Conservation (phyloP, 345 rosid species). For the Arabidopsis arenosa region DNA sequence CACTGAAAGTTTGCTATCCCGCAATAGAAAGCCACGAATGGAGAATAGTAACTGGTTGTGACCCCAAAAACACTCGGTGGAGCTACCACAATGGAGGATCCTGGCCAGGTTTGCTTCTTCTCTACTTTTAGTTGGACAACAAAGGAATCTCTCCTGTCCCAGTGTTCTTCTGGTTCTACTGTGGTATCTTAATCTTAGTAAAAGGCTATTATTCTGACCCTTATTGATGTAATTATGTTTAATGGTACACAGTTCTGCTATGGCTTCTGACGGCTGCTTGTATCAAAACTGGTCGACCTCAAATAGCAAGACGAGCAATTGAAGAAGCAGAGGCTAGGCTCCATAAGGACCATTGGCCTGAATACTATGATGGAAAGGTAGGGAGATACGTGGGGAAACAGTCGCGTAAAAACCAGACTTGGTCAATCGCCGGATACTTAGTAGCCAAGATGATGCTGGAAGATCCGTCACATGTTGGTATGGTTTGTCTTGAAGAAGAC, state of each 20-base stretch:
- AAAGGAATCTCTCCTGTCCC: not conserved
- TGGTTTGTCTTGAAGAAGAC: conserved; percentile 88
- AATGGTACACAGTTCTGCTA: conserved; percentile 63
- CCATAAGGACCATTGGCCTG: conserved; percentile 85
- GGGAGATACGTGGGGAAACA: conserved; percentile 96
- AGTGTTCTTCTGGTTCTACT: not conserved
- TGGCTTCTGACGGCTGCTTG: conserved; percentile 95
- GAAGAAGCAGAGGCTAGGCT: conserved; percentile 81
- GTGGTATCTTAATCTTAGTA: not conserved
- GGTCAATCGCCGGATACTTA: conserved; percentile 94
- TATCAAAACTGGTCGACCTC: conserved; percentile 93
- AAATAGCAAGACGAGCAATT: conserved; percentile 82
- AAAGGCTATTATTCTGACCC: conserved; percentile 3
- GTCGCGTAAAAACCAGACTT: conserved; percentile 80
- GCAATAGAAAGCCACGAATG: conserved; percentile 96
- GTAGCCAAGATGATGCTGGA: conserved; percentile 97
- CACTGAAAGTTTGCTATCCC: conserved; percentile 87
- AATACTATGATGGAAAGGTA: conserved; percentile 89
- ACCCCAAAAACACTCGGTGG: conserved; percentile 96
- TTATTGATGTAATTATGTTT: conserved; percentile 26
- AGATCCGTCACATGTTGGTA: conserved; percentile 93
- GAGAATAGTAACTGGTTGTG: conserved; percentile 88
- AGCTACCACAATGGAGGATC: conserved; percentile 99
- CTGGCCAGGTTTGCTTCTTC: conserved; percentile 75
- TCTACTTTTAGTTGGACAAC: not conserved